Evolutionary conservation across 225 moss, liverwort and hornwort genomes (phyloP).

Genomic region (Neckera pumila): DNA sequence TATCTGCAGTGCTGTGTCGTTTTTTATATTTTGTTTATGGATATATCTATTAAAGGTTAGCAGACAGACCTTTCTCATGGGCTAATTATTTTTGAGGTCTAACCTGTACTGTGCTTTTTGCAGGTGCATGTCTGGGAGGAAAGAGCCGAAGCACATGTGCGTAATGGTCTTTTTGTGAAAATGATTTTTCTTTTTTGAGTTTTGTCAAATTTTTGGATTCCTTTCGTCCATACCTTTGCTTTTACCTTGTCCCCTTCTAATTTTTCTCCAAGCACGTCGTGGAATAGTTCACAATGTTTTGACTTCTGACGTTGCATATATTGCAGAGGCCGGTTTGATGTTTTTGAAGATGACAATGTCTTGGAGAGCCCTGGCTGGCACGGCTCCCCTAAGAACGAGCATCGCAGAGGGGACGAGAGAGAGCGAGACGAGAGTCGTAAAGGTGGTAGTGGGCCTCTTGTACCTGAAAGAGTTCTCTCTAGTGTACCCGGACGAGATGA

Average conservation of each 20-base stretch:
- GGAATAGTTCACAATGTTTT: not conserved
- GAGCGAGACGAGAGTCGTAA: constrained; percentile 45
- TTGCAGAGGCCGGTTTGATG: constrained; percentile 63
- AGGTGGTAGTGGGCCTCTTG: constrained; percentile 29
- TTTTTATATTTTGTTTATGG: not conserved
- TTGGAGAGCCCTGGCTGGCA: constrained; percentile 41
- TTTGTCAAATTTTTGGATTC: not conserved
- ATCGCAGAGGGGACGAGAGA: constrained; percentile 19
- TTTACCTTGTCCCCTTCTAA: not conserved
- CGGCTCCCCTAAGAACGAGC: not conserved
- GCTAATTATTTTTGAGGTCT: not conserved
- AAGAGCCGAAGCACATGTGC: constrained; percentile 59
- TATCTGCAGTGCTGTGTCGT: not conserved
- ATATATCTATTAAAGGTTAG: not conserved
- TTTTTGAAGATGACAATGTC: constrained; percentile 44
- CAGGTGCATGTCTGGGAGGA: constrained; percentile 34
- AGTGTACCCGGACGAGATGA: constrained; percentile 43
- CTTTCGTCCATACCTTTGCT: not conserved
- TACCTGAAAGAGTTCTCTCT: constrained; percentile 20
- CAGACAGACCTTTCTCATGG: not conserved
- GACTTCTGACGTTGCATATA: not conserved
- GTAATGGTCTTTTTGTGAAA: not conserved
- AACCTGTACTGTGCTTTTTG: constrained; percentile 6
- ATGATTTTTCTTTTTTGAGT: not conserved
- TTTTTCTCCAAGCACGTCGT: not conserved